phyloP scores from a whole-genome alignment of 2,329 filamentous ascomycete genomes.

The Colletotrichum tanaceti region DNA sequence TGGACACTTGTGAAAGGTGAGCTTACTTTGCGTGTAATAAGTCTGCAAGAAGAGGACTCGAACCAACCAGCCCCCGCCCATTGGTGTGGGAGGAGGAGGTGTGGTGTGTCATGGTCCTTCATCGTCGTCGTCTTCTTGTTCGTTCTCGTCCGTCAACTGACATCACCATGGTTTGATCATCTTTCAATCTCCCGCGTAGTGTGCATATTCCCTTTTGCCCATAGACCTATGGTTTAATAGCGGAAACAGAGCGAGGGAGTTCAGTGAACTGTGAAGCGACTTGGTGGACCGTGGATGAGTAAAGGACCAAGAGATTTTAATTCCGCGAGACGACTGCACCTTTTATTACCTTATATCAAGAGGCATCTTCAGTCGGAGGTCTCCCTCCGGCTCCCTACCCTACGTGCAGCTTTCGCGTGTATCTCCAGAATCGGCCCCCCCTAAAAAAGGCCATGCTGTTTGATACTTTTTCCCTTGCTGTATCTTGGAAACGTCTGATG shows the following conservation, averaged over 20 bases:
- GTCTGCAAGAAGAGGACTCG: not conserved
- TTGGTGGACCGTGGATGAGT: no score
- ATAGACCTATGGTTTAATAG: no score
- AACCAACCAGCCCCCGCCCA: no score
- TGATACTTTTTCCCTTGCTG: not conserved
- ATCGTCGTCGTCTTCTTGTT: not conserved
- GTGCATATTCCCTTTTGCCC: not conserved
- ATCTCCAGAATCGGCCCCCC: not conserved
- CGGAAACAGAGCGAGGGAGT: no score
- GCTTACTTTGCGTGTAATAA: not conserved
- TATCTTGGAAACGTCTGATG: conserved; percentile 8
- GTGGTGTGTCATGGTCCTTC: not conserved
- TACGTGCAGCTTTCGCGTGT: not conserved
- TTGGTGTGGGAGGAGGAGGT: not conserved
- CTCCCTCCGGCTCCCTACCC: not conserved
- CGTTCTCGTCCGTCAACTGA: no score
- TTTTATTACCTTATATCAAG: not conserved
- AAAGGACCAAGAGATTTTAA: not conserved
- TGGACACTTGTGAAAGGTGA: no score
- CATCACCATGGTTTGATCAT: no score
- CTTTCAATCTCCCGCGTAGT: no score
- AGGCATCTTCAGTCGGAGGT: not conserved
- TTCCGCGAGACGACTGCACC: not conserved
- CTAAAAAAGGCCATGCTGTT: conserved; percentile 1
- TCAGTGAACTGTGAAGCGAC: no score